Evolutionary conservation across 2,329 filamentous ascomycete species (phyloP), one percentile per base, ranked within the genome.

Genomic region (Apiospora aurea): DNA sequence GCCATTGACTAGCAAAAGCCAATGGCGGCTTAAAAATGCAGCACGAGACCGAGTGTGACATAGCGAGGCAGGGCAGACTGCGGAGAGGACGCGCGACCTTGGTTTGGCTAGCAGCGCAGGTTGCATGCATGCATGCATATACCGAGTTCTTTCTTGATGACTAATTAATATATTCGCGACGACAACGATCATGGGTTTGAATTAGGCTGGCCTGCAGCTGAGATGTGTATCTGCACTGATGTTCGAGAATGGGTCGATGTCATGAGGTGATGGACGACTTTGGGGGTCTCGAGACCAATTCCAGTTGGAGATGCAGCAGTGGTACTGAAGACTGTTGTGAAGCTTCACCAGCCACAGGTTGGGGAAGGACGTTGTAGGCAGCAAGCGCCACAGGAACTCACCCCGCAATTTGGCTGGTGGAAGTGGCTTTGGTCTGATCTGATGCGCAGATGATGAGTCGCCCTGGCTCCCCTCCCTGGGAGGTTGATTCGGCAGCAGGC

Each of bases 381-480:
- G 49, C 34, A 34, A 21, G 41, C 18, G 57, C 57, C 57, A 64
- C 57, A 64, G 4, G 18, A 18, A 41, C 29, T 41, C 57, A 64
- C 57, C 57, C 57, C 57, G 57, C 57, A 64, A 41, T 24, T 6
- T 7, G 18, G 13, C 13, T 21, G 18, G 10, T 41, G 29, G 29
- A 11, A 21, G 53, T 61, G 57, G 57, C 57, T 41, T 21, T 64
- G 10, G 16, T 41, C 18, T 34, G 34, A 34, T 61, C 57, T 64
- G 57, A 64, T 64, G 57, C 47, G 68, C 70, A 49, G 46, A 49
- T 47, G 43, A 38, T 43, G 29, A 43, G 44, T 61, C 51, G 34
- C 47, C 51, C 41, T 49, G 57, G 69, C 29, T 26, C 51, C 38
- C 51, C 51, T 26, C 51, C 71, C 69, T 61, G 53, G 70, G 26